A percentile compares a stretch with the other conserved stretches of the same genome.
Conservation (phyloP, 1,284 basidiomycete genomes). For the Sporisorium graminicola region DNA sequence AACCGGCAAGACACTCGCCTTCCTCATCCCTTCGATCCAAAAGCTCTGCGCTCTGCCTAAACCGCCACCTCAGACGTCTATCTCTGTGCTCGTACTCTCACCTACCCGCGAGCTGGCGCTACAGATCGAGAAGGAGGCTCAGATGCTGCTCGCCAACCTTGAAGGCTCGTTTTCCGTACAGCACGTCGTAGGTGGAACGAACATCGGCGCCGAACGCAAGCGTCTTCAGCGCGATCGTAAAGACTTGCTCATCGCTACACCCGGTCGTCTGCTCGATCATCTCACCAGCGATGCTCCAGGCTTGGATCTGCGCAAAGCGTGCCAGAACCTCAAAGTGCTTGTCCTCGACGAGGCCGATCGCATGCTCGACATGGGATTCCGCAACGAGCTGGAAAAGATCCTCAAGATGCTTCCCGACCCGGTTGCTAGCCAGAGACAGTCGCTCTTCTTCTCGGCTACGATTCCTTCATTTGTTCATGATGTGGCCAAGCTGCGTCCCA, state of each 20-base stretch:
- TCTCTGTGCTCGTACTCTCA: conserved; percentile 71
- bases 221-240: conserved; percentile 60
- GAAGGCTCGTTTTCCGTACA: conserved; percentile 65
- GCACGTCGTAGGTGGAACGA: conserved; percentile 72
- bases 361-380: conserved; percentile 70
- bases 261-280: conserved; percentile 73
- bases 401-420: conserved; percentile 69
- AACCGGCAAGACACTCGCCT: conserved; percentile 91
- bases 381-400: conserved; percentile 64
- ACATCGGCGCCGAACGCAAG: conserved; percentile 68
- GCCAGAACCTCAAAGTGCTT: conserved; percentile 67
- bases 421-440: conserved; percentile 70
- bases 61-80: conserved; percentile 44
- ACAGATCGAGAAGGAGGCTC: conserved; percentile 69
- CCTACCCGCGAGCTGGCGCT: conserved; percentile 73
- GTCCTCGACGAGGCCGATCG: conserved; percentile 73
- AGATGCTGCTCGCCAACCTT: conserved; percentile 55
- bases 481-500: conserved; percentile 62
- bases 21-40: conserved; percentile 89
- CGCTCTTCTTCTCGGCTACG: conserved; percentile 73
- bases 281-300: conserved; percentile 70
- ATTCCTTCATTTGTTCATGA: conserved; percentile 71
- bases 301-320: conserved; percentile 51
- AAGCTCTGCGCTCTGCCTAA: conserved; percentile 57
- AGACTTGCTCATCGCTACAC: conserved; percentile 73